These are phyloP conservation scores for Dendrothele bispora DNA, from an alignment of 768 basidiomycete genomes.

Conservation along the genomic window DNA sequence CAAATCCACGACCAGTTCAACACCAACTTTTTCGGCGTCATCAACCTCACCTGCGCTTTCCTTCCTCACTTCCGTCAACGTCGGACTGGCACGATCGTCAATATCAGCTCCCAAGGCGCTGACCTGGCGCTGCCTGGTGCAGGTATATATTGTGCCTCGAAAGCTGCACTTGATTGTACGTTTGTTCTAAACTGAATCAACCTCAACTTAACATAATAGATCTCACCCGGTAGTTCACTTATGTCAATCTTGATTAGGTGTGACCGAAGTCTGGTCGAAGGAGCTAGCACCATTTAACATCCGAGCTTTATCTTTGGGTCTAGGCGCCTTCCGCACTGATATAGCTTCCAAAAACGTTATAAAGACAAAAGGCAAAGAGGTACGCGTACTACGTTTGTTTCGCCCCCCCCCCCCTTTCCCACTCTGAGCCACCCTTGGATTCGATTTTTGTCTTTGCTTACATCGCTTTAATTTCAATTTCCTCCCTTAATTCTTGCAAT, in stretches of 20 bases:
- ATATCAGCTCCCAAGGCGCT: conserved; percentile 16
- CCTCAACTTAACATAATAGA: too few relatives aligned
- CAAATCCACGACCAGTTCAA: conserved; percentile 18
- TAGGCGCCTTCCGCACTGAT: conserved; percentile 15
- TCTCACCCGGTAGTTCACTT: too few relatives aligned
- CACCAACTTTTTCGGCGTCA: conserved; percentile 27
- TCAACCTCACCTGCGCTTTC: conserved; percentile 23
- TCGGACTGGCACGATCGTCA: conserved; percentile 14
- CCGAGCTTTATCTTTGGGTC: conserved; percentile 6
- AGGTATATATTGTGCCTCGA: conserved; percentile 17
- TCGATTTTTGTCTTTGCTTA: background rate
- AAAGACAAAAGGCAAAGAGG: too few relatives aligned
- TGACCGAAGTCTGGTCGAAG: conserved; percentile 3
- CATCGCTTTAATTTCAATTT: background rate
- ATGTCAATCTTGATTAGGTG: too few relatives aligned
- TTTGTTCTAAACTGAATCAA: conserved; percentile 6
- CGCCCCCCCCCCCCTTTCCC: too few relatives aligned
- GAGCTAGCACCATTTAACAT: conserved; percentile 8
- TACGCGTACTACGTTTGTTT: too few relatives aligned
- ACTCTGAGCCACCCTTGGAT: background rate
- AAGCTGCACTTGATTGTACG: conserved; percentile 17
- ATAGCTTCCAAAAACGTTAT: conserved; percentile 7
- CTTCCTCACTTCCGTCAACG: conserved; percentile 24
- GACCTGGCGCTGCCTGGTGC: conserved; percentile 6
- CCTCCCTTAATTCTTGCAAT: background rate